Evolutionary conservation across 2,329 filamentous ascomycete genomes (phyloP), one percentile per base, ranked within the genome.

Genomic region (Aspergillus sp.): DNA sequence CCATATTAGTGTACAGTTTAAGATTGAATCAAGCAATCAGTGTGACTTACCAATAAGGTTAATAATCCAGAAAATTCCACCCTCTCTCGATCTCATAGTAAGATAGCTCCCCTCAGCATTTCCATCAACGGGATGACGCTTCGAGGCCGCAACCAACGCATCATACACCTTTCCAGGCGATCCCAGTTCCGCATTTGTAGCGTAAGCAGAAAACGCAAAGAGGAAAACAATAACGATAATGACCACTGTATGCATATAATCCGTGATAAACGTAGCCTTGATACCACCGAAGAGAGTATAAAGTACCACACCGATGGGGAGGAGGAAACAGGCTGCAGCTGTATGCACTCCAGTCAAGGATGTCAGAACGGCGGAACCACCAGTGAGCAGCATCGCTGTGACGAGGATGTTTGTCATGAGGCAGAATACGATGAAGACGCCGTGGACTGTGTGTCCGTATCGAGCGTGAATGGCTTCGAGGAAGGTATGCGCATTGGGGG

Each of bases 61-160:
- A 69, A 94, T 94, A 32, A 94, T 82, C 66, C 95, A 95, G 74
- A 95, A 95, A 44, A 93, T 87, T 33, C 81, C 87, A 5, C 90
- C 90, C 56, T 91, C 83, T 46, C 78, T 80, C 2, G 85, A 89
- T 45, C 78, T 74, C 89, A 95, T 94, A 0, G 90, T 95, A 11
- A 95, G 71, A 55, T 95, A 95, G 57, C 84, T 89, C 10, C 90
- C 90, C 6, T 82, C 78, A 0, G 82, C 77, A 62, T 95, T 95
- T 7, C 90, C 89, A 0, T 79, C 77, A 1, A 95, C 85, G 0
- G 90, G 90, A 53, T 93, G 86, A 5, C 69, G 65, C 4, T 75
- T 66, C 0, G 86, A 78, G 0, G 88, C 88, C 37, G 83, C 73
- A 0, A 85, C 76, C 3, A 95, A 73, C 1, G 86, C 75, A 56